Evolutionary conservation across 345 rosid genomes (phyloP), one percentile per base, ranked within the genome.

Genomic region (Camelina neglecta): DNA sequence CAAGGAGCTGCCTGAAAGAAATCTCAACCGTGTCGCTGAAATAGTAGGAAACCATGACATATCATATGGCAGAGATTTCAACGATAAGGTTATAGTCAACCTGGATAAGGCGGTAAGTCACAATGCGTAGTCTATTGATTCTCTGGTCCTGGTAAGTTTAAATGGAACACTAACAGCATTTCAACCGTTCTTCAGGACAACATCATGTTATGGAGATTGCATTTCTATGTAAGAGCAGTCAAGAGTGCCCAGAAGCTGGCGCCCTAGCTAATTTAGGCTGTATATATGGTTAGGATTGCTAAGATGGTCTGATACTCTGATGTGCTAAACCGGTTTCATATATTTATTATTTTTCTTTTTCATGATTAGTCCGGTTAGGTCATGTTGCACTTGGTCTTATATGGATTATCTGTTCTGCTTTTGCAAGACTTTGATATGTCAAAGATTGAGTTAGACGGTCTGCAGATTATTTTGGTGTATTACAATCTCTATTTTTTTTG

Each of bases 141-240:
- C 6, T 38, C 26, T 70, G n/a, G 21, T 35, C 35, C 7, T 1
- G 10, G 16, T 41, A 24, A 5, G 53, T 24, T 26, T 12, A 26
- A 59, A 7, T 24, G 64, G 26, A 68, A 69, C 9, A 35, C 50
- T 51, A 31, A 60, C 9, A 69, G 1, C 41, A 26, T 51, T 42
- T 39, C 11, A 64, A 54, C n/a, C 7, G 1, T 63, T 45, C 15
- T 39, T 44, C 67, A 77, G 80, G 80, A 71, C 16, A 64, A 65
- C 20, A 21, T 49, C 44, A 56, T 41, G 72, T 24, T 71, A 24
- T 77, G 76, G 80, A 77, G 80, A 57, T 39, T 77, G 67, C 61
- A 71, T 71, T 77, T 26, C 72, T 77, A 64, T 38, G 48, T 77
- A 33, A 29, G 31, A 48, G 76, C 76, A 55, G 76, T 77, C 45